Evolutionary conservation across 192 early-diverging fungal genomes (phyloP).

Genomic region (Oehlia diaphana): DNA sequence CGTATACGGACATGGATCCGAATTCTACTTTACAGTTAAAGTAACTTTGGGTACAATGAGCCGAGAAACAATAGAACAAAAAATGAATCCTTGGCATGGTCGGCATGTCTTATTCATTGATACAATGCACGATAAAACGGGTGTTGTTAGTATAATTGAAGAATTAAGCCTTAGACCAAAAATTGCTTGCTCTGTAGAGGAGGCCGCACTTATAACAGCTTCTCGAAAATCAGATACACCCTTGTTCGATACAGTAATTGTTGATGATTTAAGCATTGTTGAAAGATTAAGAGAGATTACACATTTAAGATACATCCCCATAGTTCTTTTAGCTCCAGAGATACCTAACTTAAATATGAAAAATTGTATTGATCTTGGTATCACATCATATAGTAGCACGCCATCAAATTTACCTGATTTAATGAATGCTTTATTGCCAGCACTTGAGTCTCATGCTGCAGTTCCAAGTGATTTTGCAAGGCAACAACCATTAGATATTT

Average conservation of each 20-base stretch:
- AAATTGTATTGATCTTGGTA: conserved; percentile 65
- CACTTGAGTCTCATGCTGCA: conserved; percentile 66
- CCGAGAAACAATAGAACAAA: conserved; percentile 44
- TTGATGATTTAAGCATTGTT: conserved; percentile 61
- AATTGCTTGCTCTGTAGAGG: conserved; percentile 45
- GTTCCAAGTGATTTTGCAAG: conserved; percentile 62
- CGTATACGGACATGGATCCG: conserved; percentile 69
- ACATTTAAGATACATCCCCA: conserved; percentile 71
- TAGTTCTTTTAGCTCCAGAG: conserved; percentile 63
- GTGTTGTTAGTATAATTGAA: conserved; percentile 43
- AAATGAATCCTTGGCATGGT: conserved; percentile 59
- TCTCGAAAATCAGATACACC: conserved; percentile 34
- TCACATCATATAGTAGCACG: conserved; percentile 71
- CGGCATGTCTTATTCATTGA: conserved; percentile 69
- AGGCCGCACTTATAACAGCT: conserved; percentile 44
- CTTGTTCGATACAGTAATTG: conserved; percentile 66
- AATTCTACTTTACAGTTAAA: conserved; percentile 75
- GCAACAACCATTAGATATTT: conserved; percentile 67
- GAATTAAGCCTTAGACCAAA: conserved; percentile 50
- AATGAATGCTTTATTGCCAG: conserved; percentile 69
- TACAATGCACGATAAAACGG: conserved; percentile 45
- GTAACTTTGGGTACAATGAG: conserved; percentile 45
- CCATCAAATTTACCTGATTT: conserved; percentile 62
- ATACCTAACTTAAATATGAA: conserved; percentile 65
- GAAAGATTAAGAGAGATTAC: conserved; percentile 60